Evolutionary conservation across 352 stramenopile species (phyloP).

Genomic region (Pythium aquatile): DNA sequence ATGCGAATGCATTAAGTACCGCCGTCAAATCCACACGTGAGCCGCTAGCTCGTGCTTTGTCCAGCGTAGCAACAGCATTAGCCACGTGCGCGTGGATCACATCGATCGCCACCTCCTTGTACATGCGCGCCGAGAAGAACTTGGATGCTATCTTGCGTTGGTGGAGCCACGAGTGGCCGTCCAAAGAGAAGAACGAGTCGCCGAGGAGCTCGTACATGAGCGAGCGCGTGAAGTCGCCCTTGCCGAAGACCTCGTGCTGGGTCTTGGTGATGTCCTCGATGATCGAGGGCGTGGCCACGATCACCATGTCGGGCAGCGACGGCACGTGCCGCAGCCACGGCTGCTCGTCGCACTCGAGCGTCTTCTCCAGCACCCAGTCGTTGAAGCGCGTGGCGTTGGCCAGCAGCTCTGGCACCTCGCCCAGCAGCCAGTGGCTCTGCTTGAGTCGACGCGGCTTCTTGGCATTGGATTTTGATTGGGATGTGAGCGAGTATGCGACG

Average conservation of each 20-base stretch:
- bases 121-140: slow-evolving; percentile 18
- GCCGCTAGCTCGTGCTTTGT: neutral
- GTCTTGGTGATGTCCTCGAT: slow-evolving; percentile 25
- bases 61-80: slow-evolving; percentile 1
- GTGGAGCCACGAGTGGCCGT: slow-evolving; percentile 21
- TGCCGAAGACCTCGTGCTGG: slow-evolving; percentile 18
- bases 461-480: neutral
- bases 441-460: neutral
- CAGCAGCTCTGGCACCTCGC: slow-evolving; percentile 5
- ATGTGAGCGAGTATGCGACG: neutral
- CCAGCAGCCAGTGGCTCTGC: slow-evolving; percentile 6
- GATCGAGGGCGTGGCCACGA: slow-evolving; percentile 16
- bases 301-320: slow-evolving; percentile 16
- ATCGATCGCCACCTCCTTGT: slow-evolving; percentile 3
- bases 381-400: slow-evolving; percentile 14
- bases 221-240: slow-evolving; percentile 11
- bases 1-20: slow-evolving; percentile 22
- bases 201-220: slow-evolving; percentile 19
- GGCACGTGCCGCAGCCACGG: slow-evolving; percentile 18
- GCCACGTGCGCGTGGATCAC: slow-evolving; percentile 17
- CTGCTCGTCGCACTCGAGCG: slow-evolving; percentile 3
- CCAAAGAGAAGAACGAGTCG: slow-evolving; percentile 21
- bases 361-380: slow-evolving; percentile 23
- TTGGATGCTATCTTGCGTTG: slow-evolving; percentile 19
- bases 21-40: slow-evolving; percentile 15